Base-by-base conservation (phyloP, 208 protist genomes). In the Acanthamoeba castellanii region DNA sequence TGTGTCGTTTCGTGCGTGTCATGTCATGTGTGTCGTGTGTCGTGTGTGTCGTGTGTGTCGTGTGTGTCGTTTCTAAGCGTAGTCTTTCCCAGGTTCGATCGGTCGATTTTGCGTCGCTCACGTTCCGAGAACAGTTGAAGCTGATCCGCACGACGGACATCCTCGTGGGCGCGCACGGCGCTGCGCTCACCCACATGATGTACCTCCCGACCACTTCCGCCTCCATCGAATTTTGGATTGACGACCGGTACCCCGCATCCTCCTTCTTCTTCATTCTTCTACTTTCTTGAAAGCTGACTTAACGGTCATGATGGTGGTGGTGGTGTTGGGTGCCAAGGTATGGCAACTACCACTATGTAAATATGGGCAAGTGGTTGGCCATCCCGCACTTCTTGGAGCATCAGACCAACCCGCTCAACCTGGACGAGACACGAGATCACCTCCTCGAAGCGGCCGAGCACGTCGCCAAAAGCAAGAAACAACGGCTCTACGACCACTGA, bases 311-410 rank as follows among this genome's bases (percentile, higher is more conserved):
- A 11, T 52, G 47, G 30, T 27, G 11, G 11, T 3, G 11, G 13
- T 27, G 34, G 72, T 4, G 30, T 25, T 47, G 30, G 27, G 20
- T 22, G 5, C 3, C 4, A 52, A 74, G 89, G 32, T 93, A 82
- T 50, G 89, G 89, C 16, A 93, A 93, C 66, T 93, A 93, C 25
- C 89, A 93, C 34, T 93, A 93, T 61, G 89, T 82, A 18, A 93
- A 74, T 27, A 93, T 93, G 89, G 89, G 27, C 66, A 81, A 74
- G 66, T 81, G 34, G 66, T 55, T 93, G 9, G 68, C 11, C 66
- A 61, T 93, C 34, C 6, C 37, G 7, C 32, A 57, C 64, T 32
- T 70, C 32, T 2, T 91, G 13, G 85, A 91, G 30, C 61, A 66
- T 2, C 85, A 91, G 85, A 37, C 85, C 85, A 91, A 91, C 61